Conservation (phyloP, 176 grass and related monocot species). For the Oryza glaberrima region DNA sequence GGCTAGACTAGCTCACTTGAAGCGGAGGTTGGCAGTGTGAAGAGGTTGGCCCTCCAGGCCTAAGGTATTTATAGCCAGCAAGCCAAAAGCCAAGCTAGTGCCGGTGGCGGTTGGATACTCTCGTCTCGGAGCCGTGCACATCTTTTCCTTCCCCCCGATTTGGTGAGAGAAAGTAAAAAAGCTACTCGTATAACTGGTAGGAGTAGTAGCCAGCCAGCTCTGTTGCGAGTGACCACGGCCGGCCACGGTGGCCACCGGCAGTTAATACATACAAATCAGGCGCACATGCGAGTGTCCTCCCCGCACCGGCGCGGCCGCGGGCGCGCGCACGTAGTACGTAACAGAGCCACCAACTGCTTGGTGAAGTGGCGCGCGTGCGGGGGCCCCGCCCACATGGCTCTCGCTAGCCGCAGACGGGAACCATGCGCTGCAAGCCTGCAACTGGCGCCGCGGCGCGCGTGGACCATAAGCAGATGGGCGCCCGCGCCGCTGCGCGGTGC, state of each 20-base stretch:
- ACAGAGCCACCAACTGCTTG: too few species aligned
- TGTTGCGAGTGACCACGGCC: conserved; percentile 15
- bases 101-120: conserved; percentile 41
- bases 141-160: not conserved
- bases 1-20: not conserved
- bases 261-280: conserved; percentile 58
- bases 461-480: too few species aligned
- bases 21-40: conserved; percentile 41
- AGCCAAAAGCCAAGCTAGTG: not conserved
- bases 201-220: too few species aligned
- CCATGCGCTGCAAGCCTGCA: too few species aligned
- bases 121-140: not conserved
- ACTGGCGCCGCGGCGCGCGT: too few species aligned
- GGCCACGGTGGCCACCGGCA: conserved; percentile 15
- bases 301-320: too few species aligned
- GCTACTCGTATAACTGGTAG: too few species aligned
- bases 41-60: not conserved
- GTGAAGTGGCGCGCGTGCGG: too few species aligned
- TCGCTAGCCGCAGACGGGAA: too few species aligned
- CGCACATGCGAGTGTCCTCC: conserved; percentile 47
- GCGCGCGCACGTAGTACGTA: too few species aligned
- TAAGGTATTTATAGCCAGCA: conserved; percentile 40
- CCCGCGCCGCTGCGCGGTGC: too few species aligned
- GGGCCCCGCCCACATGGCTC: too few species aligned
- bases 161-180: not conserved